Percentiles rank a stretch among this genome's conserved stretches.
Evolutionary conservation across 352 stramenopile species (phyloP).

Genomic region (Blastocystis sp.): DNA sequence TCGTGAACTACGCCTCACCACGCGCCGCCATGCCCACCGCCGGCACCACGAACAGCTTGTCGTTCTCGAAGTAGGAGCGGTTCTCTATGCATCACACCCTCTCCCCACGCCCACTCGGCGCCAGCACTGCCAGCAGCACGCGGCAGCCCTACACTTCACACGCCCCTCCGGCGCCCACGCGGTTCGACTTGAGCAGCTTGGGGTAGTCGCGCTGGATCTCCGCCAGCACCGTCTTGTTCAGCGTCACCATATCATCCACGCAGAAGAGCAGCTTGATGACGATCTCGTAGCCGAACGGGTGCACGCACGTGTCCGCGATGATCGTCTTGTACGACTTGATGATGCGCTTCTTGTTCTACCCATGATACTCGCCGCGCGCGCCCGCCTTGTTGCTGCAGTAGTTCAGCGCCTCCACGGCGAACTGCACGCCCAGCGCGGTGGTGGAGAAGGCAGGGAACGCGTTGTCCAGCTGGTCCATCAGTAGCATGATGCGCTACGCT

Average conservation of each 20-base stretch:
- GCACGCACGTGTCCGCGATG: conserved; percentile 53
- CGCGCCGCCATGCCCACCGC: not conserved
- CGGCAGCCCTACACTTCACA: conserved; percentile 36
- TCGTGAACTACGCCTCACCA: conserved; percentile 10
- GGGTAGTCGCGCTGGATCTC: conserved; percentile 20
- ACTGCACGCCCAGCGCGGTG: conserved; percentile 41
- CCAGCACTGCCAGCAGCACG: conserved; percentile 25
- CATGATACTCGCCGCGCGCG: not conserved
- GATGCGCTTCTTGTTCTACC: conserved; percentile 63
- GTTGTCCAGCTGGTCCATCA: conserved; percentile 56
- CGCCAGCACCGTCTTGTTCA: conserved; percentile 39
- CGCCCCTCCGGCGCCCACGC: not conserved
- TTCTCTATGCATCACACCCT: conserved; percentile 1
- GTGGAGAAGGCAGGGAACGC: conserved; percentile 64
- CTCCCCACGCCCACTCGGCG: not conserved
- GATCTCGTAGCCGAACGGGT: conserved; percentile 36
- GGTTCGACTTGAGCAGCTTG: conserved; percentile 4
- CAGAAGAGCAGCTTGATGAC: conserved; percentile 64
- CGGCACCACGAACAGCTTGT: conserved; percentile 34
- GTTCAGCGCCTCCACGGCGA: conserved; percentile 49
- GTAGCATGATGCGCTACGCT: conserved; percentile 21
- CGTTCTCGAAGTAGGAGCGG: conserved; percentile 33
- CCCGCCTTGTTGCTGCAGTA: conserved; percentile 62
- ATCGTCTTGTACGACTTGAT: conserved; percentile 63
- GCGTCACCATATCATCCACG: conserved; percentile 59